phyloP scores from a whole-genome alignment of 345 rosid genomes.

The Excoecaria agallocha region DNA sequence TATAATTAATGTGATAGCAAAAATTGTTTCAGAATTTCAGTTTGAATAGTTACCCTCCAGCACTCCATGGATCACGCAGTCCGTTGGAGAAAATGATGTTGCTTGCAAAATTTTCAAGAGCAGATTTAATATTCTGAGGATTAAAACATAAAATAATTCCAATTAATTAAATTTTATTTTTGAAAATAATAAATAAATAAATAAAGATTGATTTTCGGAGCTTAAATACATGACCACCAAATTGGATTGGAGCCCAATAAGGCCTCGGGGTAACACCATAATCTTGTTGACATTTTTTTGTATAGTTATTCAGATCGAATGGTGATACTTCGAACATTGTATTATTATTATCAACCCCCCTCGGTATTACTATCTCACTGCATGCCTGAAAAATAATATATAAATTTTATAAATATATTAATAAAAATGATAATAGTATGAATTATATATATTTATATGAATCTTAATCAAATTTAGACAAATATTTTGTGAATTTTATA shows the following conservation, averaged over 20 bases:
- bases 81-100: constrained; percentile 23
- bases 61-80: constrained; percentile 16
- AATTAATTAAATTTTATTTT: too few species aligned
- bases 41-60: not conserved
- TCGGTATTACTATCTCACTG: constrained; percentile 1
- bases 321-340: constrained; percentile 16
- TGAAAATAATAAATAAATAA: not conserved
- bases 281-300: not conserved
- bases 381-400: not conserved
- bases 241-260: constrained; percentile 15
- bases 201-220: not conserved
- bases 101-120: constrained; percentile 3
- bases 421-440: not conserved
- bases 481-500: too few species aligned
- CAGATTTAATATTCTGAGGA: constrained; percentile 6
- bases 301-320: constrained; percentile 1
- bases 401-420: too few species aligned
- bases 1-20: too few species aligned
- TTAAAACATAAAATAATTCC: not conserved
- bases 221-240: constrained; percentile 17
- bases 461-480: too few species aligned
- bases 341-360: not conserved
- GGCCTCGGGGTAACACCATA: constrained; percentile 18
- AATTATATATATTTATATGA: not conserved
- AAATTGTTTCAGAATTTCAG: too few species aligned